phyloP scores from a whole-genome alignment of 139 green algal species.

The Chara braunii region DNA sequence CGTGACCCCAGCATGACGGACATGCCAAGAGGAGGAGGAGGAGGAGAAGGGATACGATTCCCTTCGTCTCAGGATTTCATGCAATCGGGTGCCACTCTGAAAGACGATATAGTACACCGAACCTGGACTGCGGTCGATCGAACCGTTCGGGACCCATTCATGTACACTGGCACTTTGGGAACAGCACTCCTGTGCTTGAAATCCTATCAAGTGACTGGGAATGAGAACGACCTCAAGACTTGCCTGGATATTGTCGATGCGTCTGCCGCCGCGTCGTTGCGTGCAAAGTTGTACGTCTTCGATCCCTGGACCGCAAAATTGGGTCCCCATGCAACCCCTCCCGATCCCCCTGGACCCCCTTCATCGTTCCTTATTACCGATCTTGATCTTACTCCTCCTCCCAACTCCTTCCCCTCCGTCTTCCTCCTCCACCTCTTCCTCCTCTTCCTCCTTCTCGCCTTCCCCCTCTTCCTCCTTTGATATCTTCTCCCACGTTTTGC shows the following conservation, averaged over 20 bases:
- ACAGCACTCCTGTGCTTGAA: slow-evolving; percentile 23
- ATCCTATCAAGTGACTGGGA: background rate
- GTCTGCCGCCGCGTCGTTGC: background rate
- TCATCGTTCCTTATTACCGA: no score
- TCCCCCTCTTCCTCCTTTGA: no score
- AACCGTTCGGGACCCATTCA: slow-evolving; percentile 5
- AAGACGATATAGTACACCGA: background rate
- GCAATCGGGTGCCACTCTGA: background rate
- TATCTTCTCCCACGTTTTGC: no score
- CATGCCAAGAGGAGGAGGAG: no score
- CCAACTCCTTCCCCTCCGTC: no score
- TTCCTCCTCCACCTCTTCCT: no score
- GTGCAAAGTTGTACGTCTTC: no score
- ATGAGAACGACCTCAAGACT: background rate
- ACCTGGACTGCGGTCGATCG: background rate
- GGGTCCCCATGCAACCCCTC: no score
- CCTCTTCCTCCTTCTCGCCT: no score
- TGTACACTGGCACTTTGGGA: slow-evolving; percentile 12
- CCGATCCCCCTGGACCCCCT: no score
- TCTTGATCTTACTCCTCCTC: no score
- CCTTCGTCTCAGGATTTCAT: background rate
- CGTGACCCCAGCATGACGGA: background rate
- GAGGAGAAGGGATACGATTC: background rate
- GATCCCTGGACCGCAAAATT: no score
- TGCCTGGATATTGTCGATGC: background rate